Evolutionary conservation across 257 asterid genomes (phyloP), one percentile per base, ranked within the genome.

Genomic region (Forsythia viridissima): DNA sequence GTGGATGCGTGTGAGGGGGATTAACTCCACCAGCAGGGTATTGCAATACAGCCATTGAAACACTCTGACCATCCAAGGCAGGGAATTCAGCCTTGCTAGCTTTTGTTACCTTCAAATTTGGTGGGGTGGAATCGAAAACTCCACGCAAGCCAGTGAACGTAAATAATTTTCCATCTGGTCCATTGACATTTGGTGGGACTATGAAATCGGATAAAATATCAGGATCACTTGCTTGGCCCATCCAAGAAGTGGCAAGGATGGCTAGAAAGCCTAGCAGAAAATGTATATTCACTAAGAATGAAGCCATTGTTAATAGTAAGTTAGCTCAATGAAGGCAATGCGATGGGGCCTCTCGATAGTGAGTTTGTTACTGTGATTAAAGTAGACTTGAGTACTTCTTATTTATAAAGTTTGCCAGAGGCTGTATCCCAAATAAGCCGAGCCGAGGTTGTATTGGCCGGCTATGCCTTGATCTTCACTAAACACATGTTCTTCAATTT

Each of bases 131-230:
- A 41, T 21, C n/a, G n/a, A 20, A 6, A 43, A 71, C 43, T 39
- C 46, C 75, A 11, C 38, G 12, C 75, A 71, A 10, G 75, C 75
- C 75, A 12, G 75, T 71, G 38, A 71, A 71, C 4, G 75, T 71
- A 24, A 71, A 71, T 18, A 71, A 71, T 18, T 8, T 37, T 5
- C 73, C 73, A 69, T 69, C 24, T 2, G 24, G 46, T 69, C 48
- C 73, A 69, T 38, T 69, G 7, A 69, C 24, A 16, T 69, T 38
- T n/a, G 46, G 15, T 15, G 48, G 73, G 48, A 69, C 30, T 6
- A 38, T 13, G 42, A 69, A 69, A 30, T 69, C 48, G 13, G 73
- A 69, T 69, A 69, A 69, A 21, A 69, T 69, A 40, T 69, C 73
- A 2, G 73, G 73, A 69, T 69, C 48, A 7, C 73, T 69, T 39